Percentiles rank a stretch among this genome's conserved stretches.
Conservation (phyloP, 2,329 filamentous ascomycete genomes). For the Fusarium albidum region DNA sequence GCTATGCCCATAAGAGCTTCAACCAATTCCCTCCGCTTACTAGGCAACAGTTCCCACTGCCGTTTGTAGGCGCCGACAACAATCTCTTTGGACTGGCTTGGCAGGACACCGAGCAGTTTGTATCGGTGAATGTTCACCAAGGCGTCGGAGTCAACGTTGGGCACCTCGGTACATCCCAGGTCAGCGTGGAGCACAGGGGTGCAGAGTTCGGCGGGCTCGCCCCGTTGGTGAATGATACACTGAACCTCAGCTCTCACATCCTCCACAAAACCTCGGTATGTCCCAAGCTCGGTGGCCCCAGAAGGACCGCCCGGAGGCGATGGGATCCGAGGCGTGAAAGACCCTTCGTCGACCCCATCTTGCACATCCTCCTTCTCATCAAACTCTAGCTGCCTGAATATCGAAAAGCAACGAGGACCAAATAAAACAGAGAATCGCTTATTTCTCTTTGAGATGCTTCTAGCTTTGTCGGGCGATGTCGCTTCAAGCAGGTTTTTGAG, state of each 20-base stretch:
- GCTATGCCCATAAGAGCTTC: conserved; percentile 46
- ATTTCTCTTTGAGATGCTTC: conserved; percentile 63
- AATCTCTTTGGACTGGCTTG: conserved; percentile 46
- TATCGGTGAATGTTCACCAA: conserved; percentile 46
- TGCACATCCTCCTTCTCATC: conserved; percentile 48
- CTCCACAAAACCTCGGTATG: conserved; percentile 57
- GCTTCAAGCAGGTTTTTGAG: conserved; percentile 57
- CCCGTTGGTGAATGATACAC: conserved; percentile 49
- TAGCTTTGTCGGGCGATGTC: conserved; percentile 44
- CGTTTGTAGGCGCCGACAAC: conserved; percentile 50
- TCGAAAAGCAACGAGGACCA: conserved; percentile 56
- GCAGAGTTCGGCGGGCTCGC: conserved; percentile 46
- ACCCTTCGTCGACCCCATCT: conserved; percentile 51
- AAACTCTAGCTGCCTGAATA: conserved; percentile 61
- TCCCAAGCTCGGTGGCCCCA: conserved; percentile 48
- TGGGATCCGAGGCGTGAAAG: conserved; percentile 46
- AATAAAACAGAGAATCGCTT: conserved; percentile 65
- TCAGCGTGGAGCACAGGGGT: conserved; percentile 43
- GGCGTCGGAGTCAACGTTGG: conserved; percentile 36
- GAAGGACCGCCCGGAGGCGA: conserved; percentile 45
- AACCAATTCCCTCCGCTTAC: conserved; percentile 42
- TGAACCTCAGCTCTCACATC: conserved; percentile 60
- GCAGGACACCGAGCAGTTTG: conserved; percentile 48
- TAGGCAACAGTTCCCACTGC: conserved; percentile 50
- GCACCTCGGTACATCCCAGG: conserved; percentile 44